Percentiles rank a stretch among this genome's conserved stretches.
These are phyloP conservation scores for Actinomortierella wolfii DNA, from an alignment of 371 early-diverging fungal species.

Conservation along the genomic window DNA sequence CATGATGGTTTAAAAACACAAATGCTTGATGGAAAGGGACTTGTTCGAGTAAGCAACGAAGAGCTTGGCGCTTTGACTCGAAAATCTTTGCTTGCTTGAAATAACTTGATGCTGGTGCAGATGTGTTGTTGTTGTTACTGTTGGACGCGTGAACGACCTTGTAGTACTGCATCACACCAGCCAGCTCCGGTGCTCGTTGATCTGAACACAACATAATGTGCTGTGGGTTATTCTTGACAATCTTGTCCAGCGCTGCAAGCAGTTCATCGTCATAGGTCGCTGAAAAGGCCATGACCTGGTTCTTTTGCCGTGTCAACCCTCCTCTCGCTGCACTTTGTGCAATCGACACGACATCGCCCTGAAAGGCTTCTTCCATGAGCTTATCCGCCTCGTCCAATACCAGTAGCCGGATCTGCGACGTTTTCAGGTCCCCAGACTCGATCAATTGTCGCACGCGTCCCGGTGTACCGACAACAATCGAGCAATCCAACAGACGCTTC, in stretches of 20 bases:
- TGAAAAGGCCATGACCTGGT: slow-evolving; percentile 66
- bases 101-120: no score
- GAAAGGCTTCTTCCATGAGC: slow-evolving; percentile 66
- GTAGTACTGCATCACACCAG: slow-evolving; percentile 67
- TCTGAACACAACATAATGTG: slow-evolving; percentile 51
- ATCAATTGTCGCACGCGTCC: slow-evolving; percentile 86
- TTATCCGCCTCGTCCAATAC: slow-evolving; percentile 98
- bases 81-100: no score
- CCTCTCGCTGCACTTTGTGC: background rate
- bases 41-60: slow-evolving; percentile 47
- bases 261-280: slow-evolving; percentile 65
- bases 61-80: no score
- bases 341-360: slow-evolving; percentile 29
- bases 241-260: slow-evolving; percentile 38
- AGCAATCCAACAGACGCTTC: slow-evolving; percentile 65
- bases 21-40: slow-evolving; percentile 71
- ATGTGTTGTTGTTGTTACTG: no score
- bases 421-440: slow-evolving; percentile 60
- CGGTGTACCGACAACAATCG: slow-evolving; percentile 92
- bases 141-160: slow-evolving; percentile 18
- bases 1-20: slow-evolving; percentile 64
- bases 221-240: slow-evolving; percentile 55
- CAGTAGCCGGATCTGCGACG: slow-evolving; percentile 74
- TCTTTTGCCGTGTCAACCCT: slow-evolving; percentile 35
- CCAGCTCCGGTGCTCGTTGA: slow-evolving; percentile 60